Evolutionary conservation across 148 eudicot genomes (phyloP), one percentile per base, ranked within the genome.

Genomic region (Chenopodium quinoa): DNA sequence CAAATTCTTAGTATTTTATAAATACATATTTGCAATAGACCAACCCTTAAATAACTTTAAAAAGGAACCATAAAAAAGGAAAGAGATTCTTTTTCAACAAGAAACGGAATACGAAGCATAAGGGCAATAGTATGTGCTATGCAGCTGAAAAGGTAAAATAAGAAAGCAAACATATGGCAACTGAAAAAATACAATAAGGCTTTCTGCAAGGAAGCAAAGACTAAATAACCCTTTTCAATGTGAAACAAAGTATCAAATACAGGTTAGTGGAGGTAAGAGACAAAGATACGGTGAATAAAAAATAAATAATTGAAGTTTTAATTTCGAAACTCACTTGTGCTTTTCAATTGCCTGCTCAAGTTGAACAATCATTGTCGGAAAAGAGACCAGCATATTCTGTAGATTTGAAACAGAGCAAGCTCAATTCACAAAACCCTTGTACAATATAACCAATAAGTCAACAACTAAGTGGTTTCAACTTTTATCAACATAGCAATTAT

Each of bases 261-360:
- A 63, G 75, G 14, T 66, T 40, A 73, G 20, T 2, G 32, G 47
- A 48, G 7, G 27, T 66, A 11, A 46, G 6, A 10, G 6, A 10
- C 77, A 10, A 50, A 27, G 60, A 27, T 37, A 25, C 62, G 46
- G 47, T 19, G 75, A 63, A 29, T n/a, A 16, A 32, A 19, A 47
- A 58, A 25, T 2, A 34, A 4, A 34, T 63, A 71, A 37, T 40
- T 40, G 5, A 40, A 40, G 44, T 40, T 40, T 5, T 8, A 79
- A 73, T 12, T 40, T 13, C n/a, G 69, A 76, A 46, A 87, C 97
- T 91, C 88, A 94, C 99, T 83, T 88, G 86, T 97, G 97, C 78
- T 89, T 86, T 85, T 84, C 80, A 70, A 92, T 83, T 16, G 94
- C 93, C 68, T 82, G 69, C 84, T 73, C 84, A 77, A 97, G 93